phyloP scores from a whole-genome alignment of 768 basidiomycete species.

The Calocybe cyanea region DNA sequence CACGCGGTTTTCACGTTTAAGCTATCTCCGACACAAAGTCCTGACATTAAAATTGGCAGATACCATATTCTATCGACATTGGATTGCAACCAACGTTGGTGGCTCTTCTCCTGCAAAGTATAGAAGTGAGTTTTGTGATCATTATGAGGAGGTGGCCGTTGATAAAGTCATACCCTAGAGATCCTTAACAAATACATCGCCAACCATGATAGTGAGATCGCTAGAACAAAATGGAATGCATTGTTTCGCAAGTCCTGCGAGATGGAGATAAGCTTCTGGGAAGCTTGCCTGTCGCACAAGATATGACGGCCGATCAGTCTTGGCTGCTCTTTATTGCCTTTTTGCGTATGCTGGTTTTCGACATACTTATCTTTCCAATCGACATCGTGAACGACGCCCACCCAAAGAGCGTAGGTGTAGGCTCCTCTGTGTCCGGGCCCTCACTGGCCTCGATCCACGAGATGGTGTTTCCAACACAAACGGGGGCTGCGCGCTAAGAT shows the following conservation, averaged over 20 bases:
- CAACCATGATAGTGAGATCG: not conserved
- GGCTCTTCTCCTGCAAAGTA: not conserved
- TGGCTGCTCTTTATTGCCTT: no score
- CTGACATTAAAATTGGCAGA: no score
- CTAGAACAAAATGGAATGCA: not conserved
- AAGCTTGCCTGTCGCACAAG: not conserved
- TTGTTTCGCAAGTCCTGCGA: not conserved
- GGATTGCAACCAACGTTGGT: not conserved
- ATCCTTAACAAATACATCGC: not conserved
- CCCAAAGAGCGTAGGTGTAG: no score
- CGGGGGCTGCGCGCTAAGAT: no score
- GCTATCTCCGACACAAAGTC: not conserved
- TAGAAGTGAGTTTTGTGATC: not conserved
- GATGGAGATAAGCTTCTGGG: not conserved
- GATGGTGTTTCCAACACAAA: no score
- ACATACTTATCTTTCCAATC: no score
- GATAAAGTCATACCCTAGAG: not conserved
- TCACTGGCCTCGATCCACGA: no score
- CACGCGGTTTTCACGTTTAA: not conserved
- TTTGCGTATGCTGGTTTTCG: no score
- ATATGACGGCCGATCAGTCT: no score
- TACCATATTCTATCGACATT: not conserved
- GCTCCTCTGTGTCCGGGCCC: no score
- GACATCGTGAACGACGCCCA: no score
- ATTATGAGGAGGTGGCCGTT: not conserved